A percentile compares a stretch with the other conserved stretches of the same genome.
Evolutionary conservation across 345 rosid species (phyloP).

Genomic region (Boechera divaricarpa): DNA sequence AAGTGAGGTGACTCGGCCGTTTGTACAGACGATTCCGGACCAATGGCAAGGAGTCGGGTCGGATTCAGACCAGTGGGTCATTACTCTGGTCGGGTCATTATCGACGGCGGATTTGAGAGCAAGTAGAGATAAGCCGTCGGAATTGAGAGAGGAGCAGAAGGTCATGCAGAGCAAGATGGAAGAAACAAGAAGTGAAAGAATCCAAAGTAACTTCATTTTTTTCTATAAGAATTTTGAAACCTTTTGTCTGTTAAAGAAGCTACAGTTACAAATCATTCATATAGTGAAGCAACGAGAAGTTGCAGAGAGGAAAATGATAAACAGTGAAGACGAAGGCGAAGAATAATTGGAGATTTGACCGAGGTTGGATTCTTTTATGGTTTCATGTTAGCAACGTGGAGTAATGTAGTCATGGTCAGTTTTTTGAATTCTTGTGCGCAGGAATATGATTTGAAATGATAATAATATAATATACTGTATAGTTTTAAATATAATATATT

Average conservation of each 20-base stretch:
- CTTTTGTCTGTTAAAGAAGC: not conserved
- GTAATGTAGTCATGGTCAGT: constrained; percentile 27
- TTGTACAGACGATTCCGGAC: constrained; percentile 85
- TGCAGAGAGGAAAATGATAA: constrained; percentile 24
- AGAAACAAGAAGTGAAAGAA: constrained; percentile 27
- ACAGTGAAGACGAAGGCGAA: constrained; percentile 32
- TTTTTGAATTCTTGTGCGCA: constrained; percentile 33
- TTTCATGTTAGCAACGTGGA: constrained; percentile 42
- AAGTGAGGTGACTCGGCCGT: constrained; percentile 79
- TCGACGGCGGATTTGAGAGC: constrained; percentile 89
- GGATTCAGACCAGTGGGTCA: constrained; percentile 80
- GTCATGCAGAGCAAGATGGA: constrained; percentile 29
- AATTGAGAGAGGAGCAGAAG: constrained; percentile 54
- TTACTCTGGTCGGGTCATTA: constrained; percentile 47
- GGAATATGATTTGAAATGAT: constrained; percentile 26
- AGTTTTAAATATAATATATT: not conserved
- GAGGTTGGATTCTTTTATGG: constrained; percentile 23
- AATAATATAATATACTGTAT: not conserved
- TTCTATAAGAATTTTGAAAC: not conserved
- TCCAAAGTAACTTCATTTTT: constrained; percentile 23
- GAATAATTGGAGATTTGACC: constrained; percentile 17
- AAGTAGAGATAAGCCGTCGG: constrained; percentile 89
- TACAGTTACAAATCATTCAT: not conserved
- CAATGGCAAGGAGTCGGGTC: constrained; percentile 82
- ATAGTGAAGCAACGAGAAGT: constrained; percentile 41